Evolutionary conservation across 345 rosid species (phyloP), one percentile per base, ranked within the genome.

Genomic region (Camelina hispida): DNA sequence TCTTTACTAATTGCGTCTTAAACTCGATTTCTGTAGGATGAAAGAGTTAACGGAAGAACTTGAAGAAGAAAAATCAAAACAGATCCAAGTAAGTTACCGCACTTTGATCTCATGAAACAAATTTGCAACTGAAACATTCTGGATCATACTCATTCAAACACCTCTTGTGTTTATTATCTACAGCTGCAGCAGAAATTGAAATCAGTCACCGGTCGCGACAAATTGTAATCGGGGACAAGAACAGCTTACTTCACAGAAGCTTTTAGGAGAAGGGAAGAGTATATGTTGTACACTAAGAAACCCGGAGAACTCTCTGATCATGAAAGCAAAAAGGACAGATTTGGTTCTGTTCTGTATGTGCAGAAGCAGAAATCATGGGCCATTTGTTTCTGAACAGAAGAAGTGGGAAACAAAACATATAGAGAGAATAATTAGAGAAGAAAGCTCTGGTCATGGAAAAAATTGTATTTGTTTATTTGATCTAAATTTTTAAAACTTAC

Each of bases 1-100:
- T 67, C 66, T 35, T 54, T 28, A 50, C 62, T 73, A 54, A 78
- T 3, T 55, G 12, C 66, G 53, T 59, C 15, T 52, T 14, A 53
- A 35, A 68, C 25, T 47, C 32, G 44, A 35, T 53, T 55, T 68
- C 71, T 75, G 8, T 89, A 94, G 99, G 87, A 83, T 84, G 89
- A 71, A 68, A 55, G 80, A 73, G 74, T 79, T 88, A 84, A 82
- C 84, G 0, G 88, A 86, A 48, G 96, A 93, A 83, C 82, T 96
- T 69, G 88, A 80, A 58, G 62, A 81, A 53, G 98, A 93, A 75
- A 87, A 77, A 80, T 63, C 81, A 73, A 96, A 86, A 84, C 73
- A 88, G 42, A 62, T 14, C 11, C 96, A 86, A 65, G 99, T 95
- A 82, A 84, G 91, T 83, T 53, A 60, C 47, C 37, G 23, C 18